These are phyloP conservation scores for Fusarium pseudoanthophilum DNA, from an alignment of 2,329 filamentous ascomycete genomes.

Conservation along the genomic window DNA sequence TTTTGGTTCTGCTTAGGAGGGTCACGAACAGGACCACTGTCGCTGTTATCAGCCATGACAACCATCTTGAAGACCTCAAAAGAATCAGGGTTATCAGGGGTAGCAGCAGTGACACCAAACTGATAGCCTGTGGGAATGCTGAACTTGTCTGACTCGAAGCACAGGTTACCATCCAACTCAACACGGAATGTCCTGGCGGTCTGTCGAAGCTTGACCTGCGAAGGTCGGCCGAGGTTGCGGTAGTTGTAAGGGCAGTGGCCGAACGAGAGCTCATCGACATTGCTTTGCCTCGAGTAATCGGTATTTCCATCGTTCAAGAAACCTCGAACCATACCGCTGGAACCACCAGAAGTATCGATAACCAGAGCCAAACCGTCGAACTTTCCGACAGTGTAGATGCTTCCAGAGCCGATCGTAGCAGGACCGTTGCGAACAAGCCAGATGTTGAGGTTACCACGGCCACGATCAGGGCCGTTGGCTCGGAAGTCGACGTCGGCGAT, in stretches of 20 bases:
- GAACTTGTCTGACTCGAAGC: slow-evolving; percentile 86
- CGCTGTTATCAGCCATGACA: slow-evolving; percentile 68
- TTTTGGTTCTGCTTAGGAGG: slow-evolving; percentile 40
- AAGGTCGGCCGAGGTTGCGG: slow-evolving; percentile 88
- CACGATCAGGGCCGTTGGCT: slow-evolving; percentile 84
- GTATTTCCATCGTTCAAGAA: slow-evolving; percentile 92
- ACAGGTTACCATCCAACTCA: slow-evolving; percentile 79
- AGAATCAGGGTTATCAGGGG: slow-evolving; percentile 90
- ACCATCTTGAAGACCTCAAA: slow-evolving; percentile 93
- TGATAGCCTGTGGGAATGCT: slow-evolving; percentile 81
- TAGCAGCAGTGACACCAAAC: slow-evolving; percentile 88
- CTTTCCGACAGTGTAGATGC: slow-evolving; percentile 83
- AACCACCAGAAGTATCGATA: slow-evolving; percentile 83
- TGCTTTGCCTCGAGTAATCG: slow-evolving; percentile 78
- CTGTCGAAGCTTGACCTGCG: slow-evolving; percentile 79
- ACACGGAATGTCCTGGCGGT: slow-evolving; percentile 76
- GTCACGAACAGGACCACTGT: slow-evolving; percentile 43
- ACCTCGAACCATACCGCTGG: slow-evolving; percentile 83
- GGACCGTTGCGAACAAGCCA: slow-evolving; percentile 84
- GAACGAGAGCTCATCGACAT: slow-evolving; percentile 88
- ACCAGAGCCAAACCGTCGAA: slow-evolving; percentile 94
- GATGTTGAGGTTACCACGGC: slow-evolving; percentile 89
- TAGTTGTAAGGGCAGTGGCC: slow-evolving; percentile 92
- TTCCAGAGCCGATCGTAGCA: slow-evolving; percentile 73
- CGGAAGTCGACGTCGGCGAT: slow-evolving; percentile 87